Evolutionary conservation across 306 rosid species (phyloP).

Genomic region (Pyrus bretschneideri): DNA sequence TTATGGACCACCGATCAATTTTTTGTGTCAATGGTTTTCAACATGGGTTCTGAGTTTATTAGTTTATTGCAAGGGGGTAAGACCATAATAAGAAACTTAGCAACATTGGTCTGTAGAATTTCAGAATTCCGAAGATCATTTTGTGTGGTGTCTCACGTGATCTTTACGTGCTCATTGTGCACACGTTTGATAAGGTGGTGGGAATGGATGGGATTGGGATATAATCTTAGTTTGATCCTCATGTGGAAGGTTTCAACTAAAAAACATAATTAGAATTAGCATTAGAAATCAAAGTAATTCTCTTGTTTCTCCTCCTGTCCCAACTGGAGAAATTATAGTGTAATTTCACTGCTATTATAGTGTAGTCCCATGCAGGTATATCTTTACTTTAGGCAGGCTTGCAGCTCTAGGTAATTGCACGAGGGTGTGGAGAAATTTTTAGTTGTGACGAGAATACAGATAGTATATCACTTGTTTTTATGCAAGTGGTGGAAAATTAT

Average conservation of each 20-base stretch:
- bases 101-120: conserved; percentile 14
- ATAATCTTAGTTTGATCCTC: too few species aligned
- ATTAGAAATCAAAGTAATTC: background rate
- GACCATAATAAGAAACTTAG: background rate
- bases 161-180: conserved; percentile 1
- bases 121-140: conserved; percentile 19
- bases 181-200: background rate
- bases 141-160: conserved; percentile 7
- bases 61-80: background rate
- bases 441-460: too few species aligned
- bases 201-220: too few species aligned
- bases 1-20: background rate
- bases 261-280: background rate
- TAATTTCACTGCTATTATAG: background rate
- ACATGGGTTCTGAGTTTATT: background rate
- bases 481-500: too few species aligned
- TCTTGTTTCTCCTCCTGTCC: background rate
- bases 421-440: too few species aligned
- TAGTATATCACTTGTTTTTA: fast-evolving
- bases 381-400: background rate
- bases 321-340: background rate
- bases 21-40: background rate
- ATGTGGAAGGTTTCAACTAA: background rate
- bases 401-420: background rate
- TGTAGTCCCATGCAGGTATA: background rate